Evolutionary conservation across 345 rosid genomes (phyloP).

Genomic region (Barbarea vulgaris): DNA sequence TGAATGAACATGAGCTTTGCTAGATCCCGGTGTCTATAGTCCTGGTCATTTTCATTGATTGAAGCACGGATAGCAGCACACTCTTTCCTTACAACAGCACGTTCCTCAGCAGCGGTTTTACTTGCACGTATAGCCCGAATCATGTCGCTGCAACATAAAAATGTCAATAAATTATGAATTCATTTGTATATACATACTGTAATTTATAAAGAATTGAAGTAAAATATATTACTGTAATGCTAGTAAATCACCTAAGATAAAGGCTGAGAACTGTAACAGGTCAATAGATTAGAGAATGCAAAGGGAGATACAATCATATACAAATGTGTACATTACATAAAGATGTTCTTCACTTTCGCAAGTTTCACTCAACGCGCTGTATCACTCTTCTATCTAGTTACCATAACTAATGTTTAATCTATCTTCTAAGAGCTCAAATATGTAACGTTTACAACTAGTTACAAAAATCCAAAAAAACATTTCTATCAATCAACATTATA

Average conservation of each 20-base stretch:
- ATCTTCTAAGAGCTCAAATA: neutral
- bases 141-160: constrained; percentile 74
- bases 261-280: constrained; percentile 5
- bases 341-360: neutral
- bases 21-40: constrained; percentile 84
- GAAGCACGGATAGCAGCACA: constrained; percentile 93
- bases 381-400: neutral
- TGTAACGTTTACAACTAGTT: neutral
- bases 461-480: neutral
- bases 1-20: constrained; percentile 99
- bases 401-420: neutral
- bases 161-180: neutral
- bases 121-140: constrained; percentile 95
- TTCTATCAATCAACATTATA: neutral
- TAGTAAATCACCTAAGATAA: neutral
- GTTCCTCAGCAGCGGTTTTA: constrained; percentile 99
- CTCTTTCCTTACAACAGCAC: constrained; percentile 94
- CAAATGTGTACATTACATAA: neutral
- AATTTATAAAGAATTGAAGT: neutral
- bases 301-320: neutral
- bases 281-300: neutral
- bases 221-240: neutral
- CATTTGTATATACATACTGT: neutral
- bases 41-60: constrained; percentile 85
- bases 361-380: neutral